These are phyloP conservation scores for Kalanchoe fedtschenkoi DNA, from an alignment of 164 flowering plant species.

Conservation along the genomic window DNA sequence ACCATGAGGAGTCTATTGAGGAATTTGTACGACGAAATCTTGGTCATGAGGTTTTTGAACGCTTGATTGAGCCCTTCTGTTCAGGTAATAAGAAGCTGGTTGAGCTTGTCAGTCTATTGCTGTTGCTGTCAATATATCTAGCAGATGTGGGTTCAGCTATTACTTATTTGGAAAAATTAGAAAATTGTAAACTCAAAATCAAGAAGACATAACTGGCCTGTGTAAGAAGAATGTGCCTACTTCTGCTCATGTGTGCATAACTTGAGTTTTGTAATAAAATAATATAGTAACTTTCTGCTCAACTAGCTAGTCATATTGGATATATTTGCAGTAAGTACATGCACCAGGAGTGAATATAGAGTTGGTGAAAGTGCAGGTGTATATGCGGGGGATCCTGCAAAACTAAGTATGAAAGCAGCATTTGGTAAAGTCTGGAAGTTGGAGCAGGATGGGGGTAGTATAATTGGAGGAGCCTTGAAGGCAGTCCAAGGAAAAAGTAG, in stretches of 20 bases:
- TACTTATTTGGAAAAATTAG: background rate
- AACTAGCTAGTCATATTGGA: background rate
- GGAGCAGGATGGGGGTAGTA: constrained; percentile 85
- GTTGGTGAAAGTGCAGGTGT: constrained; percentile 47
- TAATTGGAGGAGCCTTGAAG: constrained; percentile 75
- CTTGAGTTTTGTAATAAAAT: background rate
- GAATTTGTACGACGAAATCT: constrained; percentile 97
- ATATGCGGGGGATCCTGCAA: constrained; percentile 97
- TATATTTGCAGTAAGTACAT: too few relatives aligned
- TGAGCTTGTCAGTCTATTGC: background rate
- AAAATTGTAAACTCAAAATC: background rate
- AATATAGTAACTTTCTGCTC: background rate
- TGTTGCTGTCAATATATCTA: background rate
- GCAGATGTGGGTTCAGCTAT: background rate
- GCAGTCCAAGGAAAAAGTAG: constrained; percentile 57
- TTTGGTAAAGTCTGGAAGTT: constrained; percentile 95
- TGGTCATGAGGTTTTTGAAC: constrained; percentile 93
- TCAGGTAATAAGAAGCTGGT: constrained; percentile 40
- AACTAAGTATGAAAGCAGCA: constrained; percentile 94
- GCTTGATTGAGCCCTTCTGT: constrained; percentile 95
- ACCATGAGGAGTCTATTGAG: constrained; percentile 86
- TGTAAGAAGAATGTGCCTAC: background rate
- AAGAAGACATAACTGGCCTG: background rate
- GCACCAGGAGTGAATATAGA: background rate
- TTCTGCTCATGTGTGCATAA: background rate